Conservation (phyloP, 78 protist species). For the Cavenderia fasciculata region DNA sequence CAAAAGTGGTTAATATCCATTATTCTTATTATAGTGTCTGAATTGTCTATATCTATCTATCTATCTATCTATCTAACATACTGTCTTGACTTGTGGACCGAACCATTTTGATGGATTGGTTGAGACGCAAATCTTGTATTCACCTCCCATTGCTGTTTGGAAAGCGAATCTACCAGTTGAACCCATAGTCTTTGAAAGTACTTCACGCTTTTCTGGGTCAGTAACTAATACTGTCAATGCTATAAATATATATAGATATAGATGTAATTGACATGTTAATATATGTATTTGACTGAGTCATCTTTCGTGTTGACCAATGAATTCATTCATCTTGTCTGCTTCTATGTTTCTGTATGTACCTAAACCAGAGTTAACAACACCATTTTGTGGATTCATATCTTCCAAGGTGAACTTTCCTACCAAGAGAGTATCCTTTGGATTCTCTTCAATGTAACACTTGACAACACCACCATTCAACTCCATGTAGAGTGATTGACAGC, state of each 20-base stretch:
- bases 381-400: slow-evolving; percentile 51
- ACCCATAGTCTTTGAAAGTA: slow-evolving; percentile 37
- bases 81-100: slow-evolving; percentile 75
- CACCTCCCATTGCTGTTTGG: slow-evolving; percentile 73
- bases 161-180: slow-evolving; percentile 61
- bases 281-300: no score
- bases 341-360: not conserved
- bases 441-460: slow-evolving; percentile 76
- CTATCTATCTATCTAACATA: not conserved
- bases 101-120: slow-evolving; percentile 75
- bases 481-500: slow-evolving; percentile 33
- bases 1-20: not conserved
- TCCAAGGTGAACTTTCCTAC: slow-evolving; percentile 47
- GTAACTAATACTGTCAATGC: slow-evolving; percentile 42
- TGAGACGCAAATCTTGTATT: slow-evolving; percentile 60
- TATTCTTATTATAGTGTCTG: no score
- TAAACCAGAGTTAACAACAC: not conserved
- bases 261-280: no score
- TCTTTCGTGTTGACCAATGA: no score
- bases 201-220: slow-evolving; percentile 59
- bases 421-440: slow-evolving; percentile 58
- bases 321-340: no score
- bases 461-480: slow-evolving; percentile 71
- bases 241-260: not conserved
- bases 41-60: not conserved